Evolutionary conservation across 106 monocot species (phyloP).

Genomic region (Gastrodia elata): DNA sequence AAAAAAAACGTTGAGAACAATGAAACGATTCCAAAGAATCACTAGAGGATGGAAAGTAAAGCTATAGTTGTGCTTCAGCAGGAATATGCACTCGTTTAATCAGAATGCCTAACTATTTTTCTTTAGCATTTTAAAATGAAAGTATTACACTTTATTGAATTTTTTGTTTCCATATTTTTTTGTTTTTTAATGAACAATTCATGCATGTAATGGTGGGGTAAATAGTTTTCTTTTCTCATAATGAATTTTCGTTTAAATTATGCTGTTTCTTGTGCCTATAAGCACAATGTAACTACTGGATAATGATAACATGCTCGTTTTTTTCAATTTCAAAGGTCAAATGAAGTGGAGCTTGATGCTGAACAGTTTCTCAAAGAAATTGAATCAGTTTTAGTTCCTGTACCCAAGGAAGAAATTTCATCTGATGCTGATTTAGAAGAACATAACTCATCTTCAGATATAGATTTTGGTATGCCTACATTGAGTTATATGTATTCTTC

Average conservation of each 20-base stretch:
- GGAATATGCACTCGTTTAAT: neutral
- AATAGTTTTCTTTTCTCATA: neutral
- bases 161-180: neutral
- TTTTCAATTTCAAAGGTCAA: slow-evolving; percentile 23
- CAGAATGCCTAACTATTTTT: neutral
- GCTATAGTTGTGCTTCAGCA: neutral
- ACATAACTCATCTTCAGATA: slow-evolving; percentile 46
- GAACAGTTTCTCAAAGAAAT: slow-evolving; percentile 66
- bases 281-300: neutral
- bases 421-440: slow-evolving; percentile 34
- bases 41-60: neutral
- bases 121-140: neutral
- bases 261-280: neutral
- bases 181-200: no score
- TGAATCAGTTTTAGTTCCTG: slow-evolving; percentile 42
- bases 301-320: neutral
- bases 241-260: neutral
- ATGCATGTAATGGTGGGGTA: neutral
- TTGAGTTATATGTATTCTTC: slow-evolving; percentile 1
- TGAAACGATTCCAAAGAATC: neutral
- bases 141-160: neutral
- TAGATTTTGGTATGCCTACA: slow-evolving; percentile 59
- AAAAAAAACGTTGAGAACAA: neutral
- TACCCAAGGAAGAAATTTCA: slow-evolving; percentile 9
- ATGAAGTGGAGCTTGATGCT: slow-evolving; percentile 64